Percentiles rank a stretch among this genome's conserved stretches.
Evolutionary conservation across 2,329 filamentous ascomycete genomes (phyloP).

Genomic region (Verticillium longisporum): DNA sequence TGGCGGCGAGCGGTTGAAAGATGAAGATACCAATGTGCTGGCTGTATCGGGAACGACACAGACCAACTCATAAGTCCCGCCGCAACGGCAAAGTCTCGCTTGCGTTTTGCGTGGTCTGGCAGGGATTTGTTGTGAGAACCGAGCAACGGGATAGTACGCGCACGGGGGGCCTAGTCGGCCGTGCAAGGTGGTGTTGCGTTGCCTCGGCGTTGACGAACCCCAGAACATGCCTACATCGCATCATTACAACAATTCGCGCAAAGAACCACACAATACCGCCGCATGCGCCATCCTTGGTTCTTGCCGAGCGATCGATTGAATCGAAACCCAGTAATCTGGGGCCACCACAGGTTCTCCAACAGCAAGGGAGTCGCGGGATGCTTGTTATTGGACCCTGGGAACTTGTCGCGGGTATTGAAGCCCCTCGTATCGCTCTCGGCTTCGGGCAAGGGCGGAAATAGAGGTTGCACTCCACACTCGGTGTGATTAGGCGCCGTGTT

Average conservation of each 20-base stretch:
- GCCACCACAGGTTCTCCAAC: background rate
- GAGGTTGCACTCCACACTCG: background rate
- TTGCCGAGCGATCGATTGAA: background rate
- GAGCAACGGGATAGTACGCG: background rate
- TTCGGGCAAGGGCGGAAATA: background rate
- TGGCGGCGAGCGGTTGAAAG: background rate
- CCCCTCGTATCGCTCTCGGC: background rate
- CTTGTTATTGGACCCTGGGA: background rate
- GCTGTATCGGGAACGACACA: too few relatives aligned
- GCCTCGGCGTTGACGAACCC: background rate
- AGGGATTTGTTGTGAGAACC: too few relatives aligned
- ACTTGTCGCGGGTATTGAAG: background rate
- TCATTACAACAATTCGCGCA: constrained; percentile 2
- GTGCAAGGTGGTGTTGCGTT: background rate
- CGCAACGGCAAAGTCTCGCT: too few relatives aligned
- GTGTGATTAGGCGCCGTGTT: background rate
- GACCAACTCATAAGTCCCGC: too few relatives aligned
- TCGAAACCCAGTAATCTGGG: background rate
- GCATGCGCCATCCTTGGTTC: background rate
- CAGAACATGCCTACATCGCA: background rate
- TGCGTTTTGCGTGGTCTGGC: background rate
- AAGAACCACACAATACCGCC: background rate
- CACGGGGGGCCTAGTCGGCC: background rate
- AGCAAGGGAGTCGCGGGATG: background rate
- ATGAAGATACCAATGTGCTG: too few relatives aligned